These are phyloP conservation scores for Globisporangium rhizosaccharum DNA, from an alignment of 352 stramenopile species.

Conservation along the genomic window DNA sequence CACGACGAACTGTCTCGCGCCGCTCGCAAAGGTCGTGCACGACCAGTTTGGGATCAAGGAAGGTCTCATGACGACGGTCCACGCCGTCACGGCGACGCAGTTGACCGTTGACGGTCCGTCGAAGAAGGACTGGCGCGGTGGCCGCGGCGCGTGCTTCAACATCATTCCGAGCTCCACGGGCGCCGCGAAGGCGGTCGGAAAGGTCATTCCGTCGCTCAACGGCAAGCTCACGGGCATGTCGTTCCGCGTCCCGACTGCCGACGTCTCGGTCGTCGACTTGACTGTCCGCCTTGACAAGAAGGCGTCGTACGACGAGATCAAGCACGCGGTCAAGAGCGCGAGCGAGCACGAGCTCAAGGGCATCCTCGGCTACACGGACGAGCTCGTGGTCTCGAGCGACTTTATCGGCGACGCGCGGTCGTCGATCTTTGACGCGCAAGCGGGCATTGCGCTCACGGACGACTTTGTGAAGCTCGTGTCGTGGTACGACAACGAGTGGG, in stretches of 20 bases:
- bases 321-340: slow-evolving; percentile 91
- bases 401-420: slow-evolving; percentile 95
- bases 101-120: slow-evolving; percentile 96
- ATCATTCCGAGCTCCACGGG: slow-evolving; percentile 98
- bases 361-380: slow-evolving; percentile 97
- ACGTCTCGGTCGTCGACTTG: slow-evolving; percentile 90
- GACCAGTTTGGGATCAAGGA: slow-evolving; percentile 98
- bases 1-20: slow-evolving; percentile 99
- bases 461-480: slow-evolving; percentile 99
- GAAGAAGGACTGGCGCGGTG: slow-evolving; percentile 98
- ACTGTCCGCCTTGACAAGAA: slow-evolving; percentile 78
- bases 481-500: slow-evolving; percentile 99
- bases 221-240: slow-evolving; percentile 91
- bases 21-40: slow-evolving; percentile 98
- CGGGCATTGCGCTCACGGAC: slow-evolving; percentile 96
- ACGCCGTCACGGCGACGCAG: slow-evolving; percentile 98
- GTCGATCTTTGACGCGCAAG: slow-evolving; percentile 97
- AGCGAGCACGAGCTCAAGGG: slow-evolving; percentile 95
- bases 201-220: slow-evolving; percentile 95
- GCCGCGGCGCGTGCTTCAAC: slow-evolving; percentile 96
- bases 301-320: slow-evolving; percentile 98
- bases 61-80: slow-evolving; percentile 98
- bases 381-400: slow-evolving; percentile 96
- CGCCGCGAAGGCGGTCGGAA: slow-evolving; percentile 98
- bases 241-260: slow-evolving; percentile 87